Evolutionary conservation across 2,329 filamentous ascomycete genomes (phyloP).

Genomic region (Ascomycota sp.): DNA sequence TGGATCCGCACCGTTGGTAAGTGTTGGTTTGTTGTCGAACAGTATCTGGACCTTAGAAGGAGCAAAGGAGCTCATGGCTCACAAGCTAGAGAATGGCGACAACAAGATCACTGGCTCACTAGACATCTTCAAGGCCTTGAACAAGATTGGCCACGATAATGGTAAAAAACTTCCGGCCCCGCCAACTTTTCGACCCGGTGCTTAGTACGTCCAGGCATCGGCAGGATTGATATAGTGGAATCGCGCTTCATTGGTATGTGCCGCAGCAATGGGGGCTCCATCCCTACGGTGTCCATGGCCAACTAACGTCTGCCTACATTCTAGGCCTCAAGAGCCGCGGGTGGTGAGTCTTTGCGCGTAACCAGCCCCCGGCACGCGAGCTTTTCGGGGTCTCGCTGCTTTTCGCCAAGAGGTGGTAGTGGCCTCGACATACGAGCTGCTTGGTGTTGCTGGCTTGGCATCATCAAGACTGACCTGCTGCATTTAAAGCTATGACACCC

Average conservation of each 20-base stretch:
- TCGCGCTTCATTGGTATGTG: too few relatives aligned
- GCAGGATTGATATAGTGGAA: conserved; percentile 6
- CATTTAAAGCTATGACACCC: background rate
- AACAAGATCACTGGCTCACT: conserved; percentile 24
- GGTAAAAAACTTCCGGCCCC: conserved; percentile 49
- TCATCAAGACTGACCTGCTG: too few relatives aligned
- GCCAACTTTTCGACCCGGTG: conserved; percentile 20
- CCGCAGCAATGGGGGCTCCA: too few relatives aligned
- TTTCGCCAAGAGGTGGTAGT: too few relatives aligned
- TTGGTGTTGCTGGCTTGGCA: background rate
- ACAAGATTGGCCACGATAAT: conserved; percentile 40
- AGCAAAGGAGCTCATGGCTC: conserved; percentile 42
- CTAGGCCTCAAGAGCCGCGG: conserved; percentile 11
- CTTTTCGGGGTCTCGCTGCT: too few relatives aligned
- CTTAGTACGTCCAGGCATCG: background rate
- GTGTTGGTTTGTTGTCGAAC: too few relatives aligned
- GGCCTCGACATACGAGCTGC: too few relatives aligned
- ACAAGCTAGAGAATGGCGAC: conserved; percentile 38
- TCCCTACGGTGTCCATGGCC: too few relatives aligned
- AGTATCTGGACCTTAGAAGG: conserved; percentile 40
- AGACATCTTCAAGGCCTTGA: conserved; percentile 43
- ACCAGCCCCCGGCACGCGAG: too few relatives aligned
- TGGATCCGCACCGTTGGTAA: conserved; percentile 33
- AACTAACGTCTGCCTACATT: too few relatives aligned
- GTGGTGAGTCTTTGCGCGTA: background rate